Evolutionary conservation across 805 yeast species (phyloP).

Genomic region (Isabelozyma gotoi): DNA sequence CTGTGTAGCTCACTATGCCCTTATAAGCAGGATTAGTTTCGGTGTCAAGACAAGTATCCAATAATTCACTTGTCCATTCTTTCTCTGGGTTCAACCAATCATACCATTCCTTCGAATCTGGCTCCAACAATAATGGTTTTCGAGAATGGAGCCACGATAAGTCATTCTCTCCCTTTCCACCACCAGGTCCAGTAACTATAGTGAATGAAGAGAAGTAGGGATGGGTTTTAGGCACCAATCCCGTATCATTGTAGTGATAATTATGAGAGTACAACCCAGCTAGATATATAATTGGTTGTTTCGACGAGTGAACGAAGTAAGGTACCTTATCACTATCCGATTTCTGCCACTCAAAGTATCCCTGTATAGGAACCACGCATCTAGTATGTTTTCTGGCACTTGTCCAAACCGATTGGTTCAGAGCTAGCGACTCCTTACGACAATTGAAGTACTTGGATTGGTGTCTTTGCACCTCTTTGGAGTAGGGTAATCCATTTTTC

Average conservation of each 20-base stretch:
- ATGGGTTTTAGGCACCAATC: constrained; percentile 12
- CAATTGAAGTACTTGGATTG: constrained; percentile 70
- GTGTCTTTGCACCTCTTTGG: constrained; percentile 30
- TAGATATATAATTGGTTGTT: constrained; percentile 54
- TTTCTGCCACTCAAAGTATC: constrained; percentile 82
- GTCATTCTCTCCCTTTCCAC: constrained; percentile 40
- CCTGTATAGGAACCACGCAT: constrained; percentile 77
- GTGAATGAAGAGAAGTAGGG: constrained; percentile 52
- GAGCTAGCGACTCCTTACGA: constrained; percentile 57
- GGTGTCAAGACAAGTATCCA: constrained; percentile 39
- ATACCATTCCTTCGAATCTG: constrained; percentile 56
- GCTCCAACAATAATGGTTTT: constrained; percentile 72
- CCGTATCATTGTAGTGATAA: constrained; percentile 19
- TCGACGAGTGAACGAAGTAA: constrained; percentile 58
- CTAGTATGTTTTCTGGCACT: constrained; percentile 46
- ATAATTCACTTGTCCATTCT: constrained; percentile 39
- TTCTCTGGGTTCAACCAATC: constrained; percentile 57
- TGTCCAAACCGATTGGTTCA: constrained; percentile 58
- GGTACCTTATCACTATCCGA: constrained; percentile 52
- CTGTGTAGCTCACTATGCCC: constrained; percentile 53
- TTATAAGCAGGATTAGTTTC: constrained; percentile 26
- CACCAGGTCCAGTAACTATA: constrained; percentile 71
- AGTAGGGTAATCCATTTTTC: constrained; percentile 18
- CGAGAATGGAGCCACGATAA: constrained; percentile 71
- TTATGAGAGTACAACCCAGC: constrained; percentile 52